Base-by-base conservation (phyloP, 2,329 filamentous ascomycete species). In the Cladophialophora psammophila region DNA sequence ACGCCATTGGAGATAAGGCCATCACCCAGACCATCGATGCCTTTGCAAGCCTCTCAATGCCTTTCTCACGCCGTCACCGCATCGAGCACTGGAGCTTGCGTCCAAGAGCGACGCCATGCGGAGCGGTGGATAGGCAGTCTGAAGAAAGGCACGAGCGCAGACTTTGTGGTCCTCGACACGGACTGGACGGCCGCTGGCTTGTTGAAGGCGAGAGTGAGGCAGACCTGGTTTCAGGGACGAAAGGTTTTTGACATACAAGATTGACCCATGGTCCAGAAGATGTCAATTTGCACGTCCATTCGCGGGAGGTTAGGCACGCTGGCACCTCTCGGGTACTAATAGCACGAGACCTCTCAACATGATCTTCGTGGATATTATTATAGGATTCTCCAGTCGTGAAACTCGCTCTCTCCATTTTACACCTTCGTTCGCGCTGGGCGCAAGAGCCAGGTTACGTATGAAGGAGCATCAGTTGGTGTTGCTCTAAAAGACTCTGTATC, bases 51-150 rank as follows among this genome's bases (percentile, higher is more conserved):
- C 78, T 79, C 26, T 71, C 72, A n/a, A 76, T 76, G 2, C 78
- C 79, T 3, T 77, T 76, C n/a, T 26, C 32, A 10, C 78, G 79
- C 48, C 77, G 83, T 18, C 83, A 84, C 67, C 78, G 83, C 52
- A 84, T 85, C 68, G 83, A 85, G 71, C 83, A 85, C 73, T 85
- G 10, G 83, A 85, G 67, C 75, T 85, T 60, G 81, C 81, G 0
- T 77, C 80, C 0, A 79, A 80, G 0, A 78, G 80, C 67, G 83
- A 84, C 69, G 79, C 15, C 83, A 80, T 71, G 78, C 78, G 1
- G 75, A 80, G 6, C 67, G 73, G 7, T 64, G 72, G 0, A 79
- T 79, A 13, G 80, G 80, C 1, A 80, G 76, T 50, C 57, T 81
- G 20, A 78, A 79, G 61, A 68, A 77, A 8, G 79, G 78, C 0